These are phyloP conservation scores for Aspergillus clavatus DNA, from an alignment of 2,329 filamentous ascomycete species.

Conservation along the genomic window DNA sequence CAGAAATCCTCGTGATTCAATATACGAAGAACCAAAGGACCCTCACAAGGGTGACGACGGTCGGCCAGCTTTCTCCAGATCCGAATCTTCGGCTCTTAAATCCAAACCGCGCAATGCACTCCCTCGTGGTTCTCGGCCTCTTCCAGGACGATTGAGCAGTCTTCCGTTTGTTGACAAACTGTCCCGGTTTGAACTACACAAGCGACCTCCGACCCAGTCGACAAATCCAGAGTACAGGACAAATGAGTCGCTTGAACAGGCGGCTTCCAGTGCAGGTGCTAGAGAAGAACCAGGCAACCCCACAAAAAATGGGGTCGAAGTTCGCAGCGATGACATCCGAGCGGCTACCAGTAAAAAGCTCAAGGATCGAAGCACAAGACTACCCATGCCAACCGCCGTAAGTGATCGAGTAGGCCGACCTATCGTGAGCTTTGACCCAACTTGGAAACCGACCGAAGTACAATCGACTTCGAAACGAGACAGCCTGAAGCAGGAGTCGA, in stretches of 20 bases:
- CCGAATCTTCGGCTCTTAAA: constrained; percentile 47
- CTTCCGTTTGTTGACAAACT: constrained; percentile 43
- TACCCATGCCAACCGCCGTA: constrained; percentile 84
- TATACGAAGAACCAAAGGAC: constrained; percentile 81
- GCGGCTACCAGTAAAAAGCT: constrained; percentile 85
- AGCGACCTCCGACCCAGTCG: constrained; percentile 77
- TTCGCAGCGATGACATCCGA: constrained; percentile 81
- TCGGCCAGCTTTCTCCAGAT: constrained; percentile 25
- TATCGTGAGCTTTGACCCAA: constrained; percentile 92
- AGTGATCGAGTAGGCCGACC: constrained; percentile 85
- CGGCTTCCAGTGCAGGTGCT: constrained; percentile 16
- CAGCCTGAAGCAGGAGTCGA: constrained; percentile 16
- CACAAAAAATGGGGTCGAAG: constrained; percentile 73
- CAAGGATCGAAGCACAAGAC: constrained; percentile 77
- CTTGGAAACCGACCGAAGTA: constrained; percentile 62
- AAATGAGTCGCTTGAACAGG: constrained; percentile 50
- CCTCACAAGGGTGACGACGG: constrained; percentile 19
- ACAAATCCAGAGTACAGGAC: constrained; percentile 73
- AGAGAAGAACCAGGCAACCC: constrained; percentile 46
- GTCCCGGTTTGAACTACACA: constrained; percentile 68
- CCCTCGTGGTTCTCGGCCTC: constrained; percentile 39
- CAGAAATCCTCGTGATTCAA: constrained; percentile 56
- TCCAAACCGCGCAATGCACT: constrained; percentile 62
- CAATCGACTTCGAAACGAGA: constrained; percentile 23
- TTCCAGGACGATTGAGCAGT: constrained; percentile 42